Percentiles rank a stretch among this genome's conserved stretches.
phyloP scores from a whole-genome alignment of 768 basidiomycete genomes.

The Naganishia onofrii region DNA sequence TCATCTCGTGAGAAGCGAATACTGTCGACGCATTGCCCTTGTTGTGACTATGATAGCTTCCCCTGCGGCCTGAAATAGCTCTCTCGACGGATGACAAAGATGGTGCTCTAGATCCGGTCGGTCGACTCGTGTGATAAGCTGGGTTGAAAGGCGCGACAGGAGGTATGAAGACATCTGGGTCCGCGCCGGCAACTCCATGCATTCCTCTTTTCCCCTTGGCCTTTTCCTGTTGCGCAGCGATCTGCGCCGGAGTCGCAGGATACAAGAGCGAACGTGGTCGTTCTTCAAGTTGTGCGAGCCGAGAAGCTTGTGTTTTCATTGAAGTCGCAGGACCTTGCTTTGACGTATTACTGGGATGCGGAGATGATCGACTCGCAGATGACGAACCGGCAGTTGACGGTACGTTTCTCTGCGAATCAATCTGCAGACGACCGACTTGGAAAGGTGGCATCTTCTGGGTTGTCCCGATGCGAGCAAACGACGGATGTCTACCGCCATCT shows the following conservation, averaged over 20 bases:
- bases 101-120: constrained; percentile 1
- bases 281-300: constrained; percentile 39
- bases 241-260: constrained; percentile 49
- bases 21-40: constrained; percentile 35
- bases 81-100: constrained; percentile 17
- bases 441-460: neutral
- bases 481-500: constrained; percentile 4
- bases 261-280: constrained; percentile 43
- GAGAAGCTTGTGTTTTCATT: constrained; percentile 14
- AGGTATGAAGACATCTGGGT: constrained; percentile 21
- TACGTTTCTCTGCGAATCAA: neutral
- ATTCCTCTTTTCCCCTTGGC: constrained; percentile 9
- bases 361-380: constrained; percentile 10
- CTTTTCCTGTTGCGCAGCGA: constrained; percentile 31
- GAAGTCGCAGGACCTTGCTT: constrained; percentile 9
- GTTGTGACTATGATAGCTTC: constrained; percentile 15
- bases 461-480: neutral
- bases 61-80: constrained; percentile 8
- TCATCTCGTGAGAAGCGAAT: constrained; percentile 40
- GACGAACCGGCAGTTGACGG: constrained; percentile 10
- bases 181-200: constrained; percentile 6
- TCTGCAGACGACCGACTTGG: constrained; percentile 5
- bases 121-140: constrained; percentile 6
- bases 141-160: constrained; percentile 30
- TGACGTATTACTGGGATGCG: neutral